Base-by-base conservation (phyloP, 345 rosid genomes). In the Eucalyptus tenuipes region DNA sequence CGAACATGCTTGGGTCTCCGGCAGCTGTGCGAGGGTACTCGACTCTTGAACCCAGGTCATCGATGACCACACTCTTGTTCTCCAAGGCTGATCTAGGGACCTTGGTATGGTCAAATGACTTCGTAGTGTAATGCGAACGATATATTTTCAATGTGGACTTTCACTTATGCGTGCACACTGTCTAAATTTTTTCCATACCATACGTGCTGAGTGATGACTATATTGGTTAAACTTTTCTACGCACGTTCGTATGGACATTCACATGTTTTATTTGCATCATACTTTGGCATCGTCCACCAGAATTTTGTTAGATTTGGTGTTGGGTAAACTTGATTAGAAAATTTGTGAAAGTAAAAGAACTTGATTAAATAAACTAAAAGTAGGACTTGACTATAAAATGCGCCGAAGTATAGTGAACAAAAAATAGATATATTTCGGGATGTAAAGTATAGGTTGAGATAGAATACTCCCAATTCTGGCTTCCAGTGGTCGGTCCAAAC, bases 41-140 rank as follows among this genome's bases (percentile, higher is more conserved):
- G 6, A 11, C 45, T 33, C 44, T 37, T 40, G 8, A 71, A 71
- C 44, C 3, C 7, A 71, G 2, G 81, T 37, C 81, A 18, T 10
- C 2, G 2, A 71, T 4, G 0, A 3, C 22, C 7, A 4, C 9
- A 14, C 20, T 3, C 10, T n/a, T n/a, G 75, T 64, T 64, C 40
- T 64, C 37, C 75, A 14, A n/a, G 40, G 75, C 37, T 16, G 20
- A n/a, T n/a, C 10, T 7, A 64, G 18, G 75, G 20, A 16, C 12
- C 80, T 17, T 13, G 12, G 24, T 33, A 17, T 33, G 80, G 42
- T 68, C 44, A 5, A 68, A 17, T 68, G 80, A 68, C 44, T 5
- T n/a, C 0, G 4, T 33, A 33, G 80, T 33, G 20, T 17, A 17
- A 68, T 22, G 24, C 17, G 13, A 33, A 33, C 17, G 0, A 68